Base-by-base conservation (phyloP, 768 basidiomycete genomes). In the Flagelloscypha sp. region DNA sequence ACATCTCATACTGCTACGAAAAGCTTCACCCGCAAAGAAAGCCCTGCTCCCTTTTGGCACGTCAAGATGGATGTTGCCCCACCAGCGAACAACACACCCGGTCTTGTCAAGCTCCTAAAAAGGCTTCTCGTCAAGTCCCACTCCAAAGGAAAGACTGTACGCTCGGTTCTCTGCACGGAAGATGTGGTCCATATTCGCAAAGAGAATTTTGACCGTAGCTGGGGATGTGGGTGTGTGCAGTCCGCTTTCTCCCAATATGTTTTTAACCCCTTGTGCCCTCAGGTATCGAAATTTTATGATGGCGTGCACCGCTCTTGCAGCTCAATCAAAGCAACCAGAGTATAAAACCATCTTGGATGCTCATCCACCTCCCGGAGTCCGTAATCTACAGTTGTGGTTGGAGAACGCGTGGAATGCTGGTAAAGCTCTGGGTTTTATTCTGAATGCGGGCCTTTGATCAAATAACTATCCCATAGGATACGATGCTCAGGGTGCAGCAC, bases 281-380 rank as follows among this genome's bases (percentile, higher is more conserved):
- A 89, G 86, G 17, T 88, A 90, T 50, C 79, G 84, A 15, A 89
- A 87, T 52, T 89, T 81, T 46, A 46, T 85, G 44, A 89, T 90
- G 79, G 63, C 71, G 7, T 88, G 84, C 50, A 63, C 78, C 3
- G 69, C 74, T 5, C 67, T 90, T 15, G 76, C 84, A 70, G 69
- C 66, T 32, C 87, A 90, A 50, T 55, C 56, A 35, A 37, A 54
- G 9, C 81, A 84, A 49, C 70, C 72, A 2, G 37, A 68, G 37
- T 90, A 89, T 54, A 71, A 70, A 37, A 58, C 71, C 2, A 58
- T 79, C 12, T 61, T 89, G 3, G 72, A 76, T 34, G 43, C 57
- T n/a, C 71, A 74, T 4, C 57, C 59, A 7, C 57, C 70, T 1
- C 90, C 89, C 2, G 66, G 86, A 13, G 67, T 94, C 12, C 63